Evolutionary conservation across 2,329 filamentous ascomycete genomes (phyloP), one percentile per base, ranked within the genome.

Genomic region (Penicillium verrucosum): DNA sequence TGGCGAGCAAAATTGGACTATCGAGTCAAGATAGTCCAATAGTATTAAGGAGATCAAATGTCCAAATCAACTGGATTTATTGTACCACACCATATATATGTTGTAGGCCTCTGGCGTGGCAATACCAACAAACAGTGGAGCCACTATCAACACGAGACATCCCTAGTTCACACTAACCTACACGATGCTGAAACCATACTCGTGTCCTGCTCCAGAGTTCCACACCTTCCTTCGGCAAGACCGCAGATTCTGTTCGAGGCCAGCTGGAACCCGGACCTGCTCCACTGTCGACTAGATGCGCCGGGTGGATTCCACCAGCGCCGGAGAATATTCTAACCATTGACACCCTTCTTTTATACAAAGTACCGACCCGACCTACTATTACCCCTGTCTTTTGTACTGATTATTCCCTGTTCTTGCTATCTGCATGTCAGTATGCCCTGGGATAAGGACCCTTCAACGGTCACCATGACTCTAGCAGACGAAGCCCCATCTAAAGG

Each of bases 391-490:
- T 30, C 29, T 27, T 32, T 25, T 27, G 5, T 43, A 42, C 10
- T 34, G 2, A 11, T n/a, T 14, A 14, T 23, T 51, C 23, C 3
- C 21, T 11, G 18, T 25, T 0, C 25, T 29, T 14, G 10, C 5
- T 50, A 2, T 27, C 12, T 36, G 29, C 23, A 49, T 27, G 27
- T 41, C 10, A 42, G 6, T 42, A 49, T 54, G 51, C 7, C 12
- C 37, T 42, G 36, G 51, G 34, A 27, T 11, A 54, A 54, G 42
- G 36, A 54, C 23, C 30, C n/a, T 51, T 42, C 49, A 55, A 42
- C 44, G 10, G 37, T 49, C 18, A 42, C 44, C 10, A 54, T 49
- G 51, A 36, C 37, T 21, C 3, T 41, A 4, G 36, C 44, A 21
- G 51, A 54, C 10, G 44, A 54, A 42, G 36, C 44, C 36, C 51